phyloP scores from a whole-genome alignment of 108 stramenopile species.

The Parmales sp. region DNA sequence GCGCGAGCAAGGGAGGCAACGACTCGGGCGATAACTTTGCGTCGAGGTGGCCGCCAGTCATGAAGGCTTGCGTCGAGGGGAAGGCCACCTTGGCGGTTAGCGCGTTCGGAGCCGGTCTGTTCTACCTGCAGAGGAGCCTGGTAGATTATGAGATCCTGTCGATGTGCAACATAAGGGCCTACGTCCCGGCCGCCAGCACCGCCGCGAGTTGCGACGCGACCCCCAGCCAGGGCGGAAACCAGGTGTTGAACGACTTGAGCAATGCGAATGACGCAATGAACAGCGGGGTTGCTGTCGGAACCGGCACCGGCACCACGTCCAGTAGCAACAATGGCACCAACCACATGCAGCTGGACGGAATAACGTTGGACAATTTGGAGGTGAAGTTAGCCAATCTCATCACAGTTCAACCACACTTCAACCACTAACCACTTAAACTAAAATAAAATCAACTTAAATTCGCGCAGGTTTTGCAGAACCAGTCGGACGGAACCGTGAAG shows the following conservation, averaged over 20 bases:
- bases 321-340: not conserved
- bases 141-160: constrained; percentile 82
- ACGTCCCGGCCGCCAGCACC: constrained; percentile 51
- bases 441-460: too few relatives aligned
- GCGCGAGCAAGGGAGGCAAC: constrained; percentile 19
- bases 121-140: constrained; percentile 77
- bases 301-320: too few relatives aligned
- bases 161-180: constrained; percentile 79
- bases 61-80: constrained; percentile 65
- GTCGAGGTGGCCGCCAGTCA: constrained; percentile 69
- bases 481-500: constrained; percentile 32
- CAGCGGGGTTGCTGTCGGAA: too few relatives aligned
- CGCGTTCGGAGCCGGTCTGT: constrained; percentile 76
- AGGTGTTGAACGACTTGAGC: not conserved
- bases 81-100: constrained; percentile 60
- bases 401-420: not conserved
- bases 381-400: constrained; percentile 18
- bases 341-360: constrained; percentile 89
- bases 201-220: not conserved
- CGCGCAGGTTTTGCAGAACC: not conserved
- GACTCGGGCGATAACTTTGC: constrained; percentile 12
- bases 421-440: not conserved
- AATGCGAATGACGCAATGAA: not conserved
- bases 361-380: constrained; percentile 89
- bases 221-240: not conserved